A percentile compares a stretch with the other conserved stretches of the same genome.
These are phyloP conservation scores for Micromonas commoda DNA, from an alignment of 139 green algal genomes.

Conservation along the genomic window DNA sequence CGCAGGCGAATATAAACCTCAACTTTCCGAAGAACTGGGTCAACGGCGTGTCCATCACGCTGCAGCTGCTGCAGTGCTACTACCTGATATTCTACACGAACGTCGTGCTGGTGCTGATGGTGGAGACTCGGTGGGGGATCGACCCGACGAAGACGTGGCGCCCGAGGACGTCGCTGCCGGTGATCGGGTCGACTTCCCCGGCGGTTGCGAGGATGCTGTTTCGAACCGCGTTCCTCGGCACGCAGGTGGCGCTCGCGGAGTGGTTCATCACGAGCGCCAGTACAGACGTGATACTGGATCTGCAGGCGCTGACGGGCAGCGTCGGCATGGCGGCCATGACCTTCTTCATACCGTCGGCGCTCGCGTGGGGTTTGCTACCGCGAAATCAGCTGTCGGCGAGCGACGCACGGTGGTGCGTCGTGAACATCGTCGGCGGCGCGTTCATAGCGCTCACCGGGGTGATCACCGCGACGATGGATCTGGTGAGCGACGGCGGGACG, in stretches of 20 bases:
- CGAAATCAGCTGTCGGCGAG: background rate
- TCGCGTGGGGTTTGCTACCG: background rate
- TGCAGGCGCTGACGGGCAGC: background rate
- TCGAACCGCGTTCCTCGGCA: background rate
- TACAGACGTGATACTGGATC: conserved; percentile 10
- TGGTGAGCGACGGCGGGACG: background rate
- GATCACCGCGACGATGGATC: background rate
- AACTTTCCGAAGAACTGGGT: conserved; percentile 12
- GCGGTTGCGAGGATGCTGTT: background rate
- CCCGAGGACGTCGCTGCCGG: background rate
- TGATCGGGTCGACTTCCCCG: background rate
- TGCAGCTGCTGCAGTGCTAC: conserved; percentile 20
- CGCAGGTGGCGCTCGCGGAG: background rate
- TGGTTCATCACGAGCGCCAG: background rate
- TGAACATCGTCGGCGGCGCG: background rate
- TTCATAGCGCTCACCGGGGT: conserved; percentile 1
- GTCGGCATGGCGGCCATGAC: conserved; percentile 21
- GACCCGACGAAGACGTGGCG: background rate
- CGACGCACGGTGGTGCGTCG: background rate
- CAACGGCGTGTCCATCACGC: conserved; percentile 2
- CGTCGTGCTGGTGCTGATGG: background rate
- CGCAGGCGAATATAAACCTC: conserved; percentile 11
- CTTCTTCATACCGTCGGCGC: conserved; percentile 8
- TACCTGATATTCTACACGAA: conserved; percentile 19
- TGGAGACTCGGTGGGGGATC: background rate